Evolutionary conservation across 78 protist species (phyloP), one percentile per base, ranked within the genome.

Genomic region (Pigoraptor vietnamica): DNA sequence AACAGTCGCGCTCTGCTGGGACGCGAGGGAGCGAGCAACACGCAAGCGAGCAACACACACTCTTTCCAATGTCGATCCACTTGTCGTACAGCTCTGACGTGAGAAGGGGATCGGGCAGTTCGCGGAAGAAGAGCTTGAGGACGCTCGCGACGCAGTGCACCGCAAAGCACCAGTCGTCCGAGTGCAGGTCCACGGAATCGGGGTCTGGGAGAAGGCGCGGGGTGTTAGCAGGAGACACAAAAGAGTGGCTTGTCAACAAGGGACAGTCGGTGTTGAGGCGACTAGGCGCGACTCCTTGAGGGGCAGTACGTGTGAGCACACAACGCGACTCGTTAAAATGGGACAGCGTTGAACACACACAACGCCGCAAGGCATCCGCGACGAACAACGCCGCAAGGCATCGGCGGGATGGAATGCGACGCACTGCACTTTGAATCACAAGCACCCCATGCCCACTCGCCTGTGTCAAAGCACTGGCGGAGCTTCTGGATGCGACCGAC

Each of bases 121-220:
- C 89, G 33, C 89, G 40, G 89, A 87, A 39, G 67, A 23, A 87
- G n/a, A 39, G 89, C 89, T 87, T 87, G 37, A 87, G 67, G n/a
- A 39, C 39, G 19, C 88, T 14, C 25, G 88, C 88, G 33, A 83
- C 38, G 88, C 23, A 6, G 25, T 83, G 88, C 21, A 79, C 32
- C 9, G 21, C 84, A 24, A 24, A 35, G 19, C 39, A 14, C 23
- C 6, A 35, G 21, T 83, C 88, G 35, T 83, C 39, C 9, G 38
- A 24, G 24, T 83, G 35, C 88, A 83, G 2, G 2, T 83, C 25
- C 88, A 79, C 84, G 14, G 67, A 48, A 14, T 48, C 67, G 14
- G 67, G 14, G 67, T 48, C 67, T 48, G 14, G 67, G 6, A 48
- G 14, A 48, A 48, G 6, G 67, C 67, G 14, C 67, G 14, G 29